Evolutionary conservation across 2,329 filamentous ascomycete genomes (phyloP), one percentile per base, ranked within the genome.

Genomic region (Achaetomium macrosporum): DNA sequence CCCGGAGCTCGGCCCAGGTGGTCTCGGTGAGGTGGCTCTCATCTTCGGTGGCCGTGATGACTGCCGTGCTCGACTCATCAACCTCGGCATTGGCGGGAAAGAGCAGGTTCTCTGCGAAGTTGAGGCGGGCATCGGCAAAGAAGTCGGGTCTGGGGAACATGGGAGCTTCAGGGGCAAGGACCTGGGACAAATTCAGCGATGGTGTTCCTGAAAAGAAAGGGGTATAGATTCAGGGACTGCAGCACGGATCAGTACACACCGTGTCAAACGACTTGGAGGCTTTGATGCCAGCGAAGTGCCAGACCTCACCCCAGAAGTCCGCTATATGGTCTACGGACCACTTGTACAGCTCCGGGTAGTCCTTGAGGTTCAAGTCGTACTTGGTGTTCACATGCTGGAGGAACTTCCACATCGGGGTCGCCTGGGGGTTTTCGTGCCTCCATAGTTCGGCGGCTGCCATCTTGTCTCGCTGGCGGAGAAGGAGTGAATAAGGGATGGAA

Each of bases 21-120:
- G 74, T 77, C 50, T 69, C 66, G 46, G 71, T 67, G 29, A 76
- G 74, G 62, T 87, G 79, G 47, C 80, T 76, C 13, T 80, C 82
- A 15, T 75, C 68, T 71, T 97, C 92, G 11, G 90, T 96, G 4
- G 82, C 85, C 25, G 87, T 88, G 62, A 96, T 87, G 42, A 95
- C 77, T 16, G 91, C 91, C 7, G 81, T 70, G 5, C 78, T 75
- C 42, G 82, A 69, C 47, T 84, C 79, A 57, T 85, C 72, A 7
- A 83, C 69, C 13, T 71, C 63, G 19, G 70, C 71, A 36, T 79
- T 73, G 46, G 75, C 76, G 3, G 92, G 92, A 67, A 85, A 96
- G 3, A 99, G 82, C 50, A 97, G 76, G 68, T 99, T 99, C 72
- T 97, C 89, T 25, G 92, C 91, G 67, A 96, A 97, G 69, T 97